Evolutionary conservation across 176 grass and related monocot species (phyloP).

Genomic region (Echinochloa phyllopogon): DNA sequence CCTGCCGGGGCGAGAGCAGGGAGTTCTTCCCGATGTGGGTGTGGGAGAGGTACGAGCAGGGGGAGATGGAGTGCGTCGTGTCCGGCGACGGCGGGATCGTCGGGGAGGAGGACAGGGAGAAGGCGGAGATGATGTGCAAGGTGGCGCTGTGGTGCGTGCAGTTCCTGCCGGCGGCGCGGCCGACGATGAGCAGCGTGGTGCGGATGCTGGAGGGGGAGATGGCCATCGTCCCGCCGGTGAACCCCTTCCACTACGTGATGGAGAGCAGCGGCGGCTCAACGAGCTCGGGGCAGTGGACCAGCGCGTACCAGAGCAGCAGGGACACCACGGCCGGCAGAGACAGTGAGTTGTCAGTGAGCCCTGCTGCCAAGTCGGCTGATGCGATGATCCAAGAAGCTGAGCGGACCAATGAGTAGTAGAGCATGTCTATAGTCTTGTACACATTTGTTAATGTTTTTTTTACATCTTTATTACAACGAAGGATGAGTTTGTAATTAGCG

Average conservation of each 20-base stretch:
- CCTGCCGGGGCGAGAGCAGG: slow-evolving; percentile 40
- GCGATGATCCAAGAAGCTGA: neutral
- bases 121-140: slow-evolving; percentile 76
- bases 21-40: slow-evolving; percentile 80
- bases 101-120: slow-evolving; percentile 43
- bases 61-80: slow-evolving; percentile 43
- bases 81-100: slow-evolving; percentile 38
- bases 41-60: slow-evolving; percentile 68
- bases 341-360: slow-evolving; percentile 1
- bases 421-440: neutral
- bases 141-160: slow-evolving; percentile 85
- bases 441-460: neutral
- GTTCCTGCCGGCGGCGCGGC: slow-evolving; percentile 62
- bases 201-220: slow-evolving; percentile 84
- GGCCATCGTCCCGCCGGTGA: slow-evolving; percentile 65
- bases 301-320: slow-evolving; percentile 20
- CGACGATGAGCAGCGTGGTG: slow-evolving; percentile 73
- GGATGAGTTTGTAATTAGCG: too few relatives aligned
- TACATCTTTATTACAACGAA: too few relatives aligned
- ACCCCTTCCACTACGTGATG: slow-evolving; percentile 67
- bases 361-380: neutral
- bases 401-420: neutral
- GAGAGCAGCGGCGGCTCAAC: neutral
- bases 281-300: slow-evolving; percentile 3
- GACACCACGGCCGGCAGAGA: slow-evolving; percentile 12